Evolutionary conservation across 345 rosid genomes (phyloP).

Genomic region (Salix koriyanagi): DNA sequence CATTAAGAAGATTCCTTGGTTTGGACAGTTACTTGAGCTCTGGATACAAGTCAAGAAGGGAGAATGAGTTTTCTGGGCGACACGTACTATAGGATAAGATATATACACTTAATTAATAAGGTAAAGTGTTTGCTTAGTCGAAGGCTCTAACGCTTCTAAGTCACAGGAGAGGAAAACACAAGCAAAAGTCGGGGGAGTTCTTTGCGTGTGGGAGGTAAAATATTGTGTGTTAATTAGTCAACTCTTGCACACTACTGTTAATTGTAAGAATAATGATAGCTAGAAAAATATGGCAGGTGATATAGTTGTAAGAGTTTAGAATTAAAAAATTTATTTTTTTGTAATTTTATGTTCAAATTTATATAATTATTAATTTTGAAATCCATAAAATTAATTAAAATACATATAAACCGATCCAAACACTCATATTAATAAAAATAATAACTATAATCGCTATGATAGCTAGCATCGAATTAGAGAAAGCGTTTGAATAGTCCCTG

Average conservation of each 20-base stretch:
- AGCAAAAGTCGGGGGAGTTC: constrained; percentile 12
- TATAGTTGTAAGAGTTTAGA: fast-evolving
- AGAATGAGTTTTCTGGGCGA: not conserved
- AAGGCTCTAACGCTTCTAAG: not conserved
- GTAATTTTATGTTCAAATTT: too few relatives aligned
- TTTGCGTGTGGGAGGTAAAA: constrained; percentile 25
- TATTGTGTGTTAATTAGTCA: not conserved
- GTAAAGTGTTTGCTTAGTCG: not conserved
- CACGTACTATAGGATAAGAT: not conserved
- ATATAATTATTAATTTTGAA: too few relatives aligned
- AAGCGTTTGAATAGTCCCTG: too few relatives aligned
- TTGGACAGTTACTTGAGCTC: not conserved
- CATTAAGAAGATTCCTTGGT: not conserved
- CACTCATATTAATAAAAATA: too few relatives aligned
- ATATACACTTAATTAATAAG: too few relatives aligned
- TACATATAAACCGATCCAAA: fast-evolving
- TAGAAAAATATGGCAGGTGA: too few relatives aligned
- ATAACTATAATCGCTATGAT: too few relatives aligned
- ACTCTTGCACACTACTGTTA: not conserved
- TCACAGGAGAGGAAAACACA: not conserved
- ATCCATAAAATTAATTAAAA: too few relatives aligned
- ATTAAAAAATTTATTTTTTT: too few relatives aligned
- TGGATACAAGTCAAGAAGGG: not conserved
- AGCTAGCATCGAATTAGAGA: not conserved
- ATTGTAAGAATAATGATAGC: too few relatives aligned